These are phyloP conservation scores for Calonectria pseudoreteaudii DNA, from an alignment of 2,329 filamentous ascomycete genomes.

Conservation along the genomic window DNA sequence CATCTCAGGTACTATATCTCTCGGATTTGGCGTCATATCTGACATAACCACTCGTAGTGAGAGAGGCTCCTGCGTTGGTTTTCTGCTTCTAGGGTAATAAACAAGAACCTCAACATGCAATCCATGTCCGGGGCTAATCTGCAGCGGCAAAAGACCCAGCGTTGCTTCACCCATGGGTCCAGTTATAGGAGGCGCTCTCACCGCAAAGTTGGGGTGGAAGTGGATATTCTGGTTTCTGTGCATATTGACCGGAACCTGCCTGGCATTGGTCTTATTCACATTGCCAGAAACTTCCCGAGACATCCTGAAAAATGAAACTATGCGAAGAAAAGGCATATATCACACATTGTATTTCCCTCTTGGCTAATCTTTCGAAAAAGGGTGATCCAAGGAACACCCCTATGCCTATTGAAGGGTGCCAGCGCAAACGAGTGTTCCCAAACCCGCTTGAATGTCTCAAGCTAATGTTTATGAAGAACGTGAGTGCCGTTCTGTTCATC, in stretches of 20 bases:
- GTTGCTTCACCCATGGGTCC: not conserved
- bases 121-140: not conserved
- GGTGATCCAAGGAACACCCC: not conserved
- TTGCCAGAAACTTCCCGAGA: not conserved
- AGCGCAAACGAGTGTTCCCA: not conserved
- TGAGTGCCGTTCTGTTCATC: not conserved
- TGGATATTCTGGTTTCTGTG: conserved; percentile 8
- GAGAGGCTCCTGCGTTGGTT: not conserved
- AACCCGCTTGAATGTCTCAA: not conserved
- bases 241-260: not conserved
- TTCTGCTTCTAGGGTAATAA: not conserved
- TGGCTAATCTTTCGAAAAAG: not conserved
- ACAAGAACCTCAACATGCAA: not conserved
- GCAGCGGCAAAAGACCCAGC: not conserved
- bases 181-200: not conserved
- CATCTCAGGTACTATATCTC: not conserved
- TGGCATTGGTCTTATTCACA: not conserved
- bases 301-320: not conserved
- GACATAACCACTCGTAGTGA: not conserved
- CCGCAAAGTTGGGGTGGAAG: not conserved
- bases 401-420: not conserved
- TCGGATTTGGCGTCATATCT: not conserved
- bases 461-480: not conserved
- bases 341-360: not conserved
- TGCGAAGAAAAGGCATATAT: not conserved